Conservation (phyloP, 306 rosid species). For the Lupinus albus region DNA sequence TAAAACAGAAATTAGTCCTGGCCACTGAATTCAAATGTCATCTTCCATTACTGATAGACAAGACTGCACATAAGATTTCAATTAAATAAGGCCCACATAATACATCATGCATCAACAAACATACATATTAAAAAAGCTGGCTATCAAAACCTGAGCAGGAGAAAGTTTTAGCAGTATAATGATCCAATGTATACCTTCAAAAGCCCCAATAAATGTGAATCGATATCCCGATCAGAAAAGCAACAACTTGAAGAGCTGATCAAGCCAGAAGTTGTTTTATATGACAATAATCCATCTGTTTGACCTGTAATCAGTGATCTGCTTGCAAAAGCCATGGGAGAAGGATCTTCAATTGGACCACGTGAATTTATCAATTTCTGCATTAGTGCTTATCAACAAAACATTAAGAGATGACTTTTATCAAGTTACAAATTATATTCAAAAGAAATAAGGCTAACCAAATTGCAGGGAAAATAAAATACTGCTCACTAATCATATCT, state of each 20-base stretch:
- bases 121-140: conserved; percentile 12
- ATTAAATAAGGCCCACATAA: conserved; percentile 7
- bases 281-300: conserved; percentile 74
- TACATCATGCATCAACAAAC: background rate
- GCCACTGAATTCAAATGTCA: conserved; percentile 30
- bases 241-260: conserved; percentile 76
- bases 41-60: conserved; percentile 26
- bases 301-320: conserved; percentile 72
- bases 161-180: conserved; percentile 4
- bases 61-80: conserved; percentile 17
- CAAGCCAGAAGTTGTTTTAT: conserved; percentile 74
- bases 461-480: conserved; percentile 23
- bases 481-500: conserved; percentile 13
- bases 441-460: conserved; percentile 21
- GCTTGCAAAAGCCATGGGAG: conserved; percentile 72
- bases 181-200: conserved; percentile 64
- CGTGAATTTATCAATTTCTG: conserved; percentile 89
- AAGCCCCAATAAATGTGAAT: conserved; percentile 71
- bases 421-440: conserved; percentile 12
- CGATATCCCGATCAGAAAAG: conserved; percentile 81
- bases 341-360: conserved; percentile 96
- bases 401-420: conserved; percentile 41
- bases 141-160: conserved; percentile 26
- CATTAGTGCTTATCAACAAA: conserved; percentile 60
- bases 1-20: conserved; percentile 15